A percentile compares a stretch with the other conserved stretches of the same genome.
phyloP scores from a whole-genome alignment of 345 rosid genomes.

The Hibiscus trionum region DNA sequence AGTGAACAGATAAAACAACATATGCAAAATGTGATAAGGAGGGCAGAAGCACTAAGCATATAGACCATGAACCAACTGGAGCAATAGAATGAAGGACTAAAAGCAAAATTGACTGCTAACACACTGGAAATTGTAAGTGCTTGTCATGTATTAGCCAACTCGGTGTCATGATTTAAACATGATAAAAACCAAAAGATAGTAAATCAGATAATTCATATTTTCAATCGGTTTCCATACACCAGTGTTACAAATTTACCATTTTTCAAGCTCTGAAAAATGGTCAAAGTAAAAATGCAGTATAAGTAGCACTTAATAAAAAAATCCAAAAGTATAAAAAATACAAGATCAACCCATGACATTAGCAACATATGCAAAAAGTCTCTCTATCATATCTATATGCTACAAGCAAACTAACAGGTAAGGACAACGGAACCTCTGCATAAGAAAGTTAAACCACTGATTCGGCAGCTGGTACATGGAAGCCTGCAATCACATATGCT shows the following conservation, averaged over 20 bases:
- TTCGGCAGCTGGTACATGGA: neutral
- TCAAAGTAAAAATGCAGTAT: no score
- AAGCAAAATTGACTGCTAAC: neutral
- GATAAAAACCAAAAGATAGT: neutral
- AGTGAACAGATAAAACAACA: neutral
- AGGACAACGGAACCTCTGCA: neutral
- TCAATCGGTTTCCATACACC: neutral
- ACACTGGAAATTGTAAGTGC: neutral
- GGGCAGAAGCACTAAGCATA: neutral
- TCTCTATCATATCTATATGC: neutral
- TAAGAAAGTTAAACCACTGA: neutral
- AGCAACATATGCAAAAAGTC: neutral
- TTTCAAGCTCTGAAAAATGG: no score
- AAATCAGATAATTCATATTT: neutral
- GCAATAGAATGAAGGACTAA: neutral
- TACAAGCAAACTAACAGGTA: neutral
- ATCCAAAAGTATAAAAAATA: no score
- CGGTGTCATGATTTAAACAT: neutral
- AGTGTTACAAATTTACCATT: neutral
- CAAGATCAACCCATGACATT: no score
- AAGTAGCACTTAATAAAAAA: no score
- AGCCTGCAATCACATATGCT: neutral
- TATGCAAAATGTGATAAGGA: neutral
- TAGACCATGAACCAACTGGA: neutral
- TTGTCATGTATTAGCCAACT: neutral